Conservation (phyloP, 2,329 filamentous ascomycete species). For the Fusarium sp. region DNA sequence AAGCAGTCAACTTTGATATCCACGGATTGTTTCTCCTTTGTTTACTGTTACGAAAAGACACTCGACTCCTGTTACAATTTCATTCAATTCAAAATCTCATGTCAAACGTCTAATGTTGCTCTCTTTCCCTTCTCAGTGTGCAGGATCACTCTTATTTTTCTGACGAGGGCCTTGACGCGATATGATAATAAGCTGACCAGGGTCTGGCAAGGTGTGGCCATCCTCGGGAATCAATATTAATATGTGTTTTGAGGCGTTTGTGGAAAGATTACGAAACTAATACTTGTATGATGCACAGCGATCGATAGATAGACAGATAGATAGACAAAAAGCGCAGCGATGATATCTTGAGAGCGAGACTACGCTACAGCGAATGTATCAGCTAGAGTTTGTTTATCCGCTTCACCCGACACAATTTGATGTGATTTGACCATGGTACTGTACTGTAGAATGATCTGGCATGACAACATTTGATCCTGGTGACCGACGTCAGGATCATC, state of each 20-base stretch:
- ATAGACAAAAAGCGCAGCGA: constrained; percentile 22
- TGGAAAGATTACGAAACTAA: constrained; percentile 28
- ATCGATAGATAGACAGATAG: constrained; percentile 36
- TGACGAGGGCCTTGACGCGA: constrained; percentile 13
- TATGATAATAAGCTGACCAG: constrained; percentile 17
- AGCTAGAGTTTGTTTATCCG: constrained; percentile 10
- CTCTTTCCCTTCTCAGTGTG: constrained; percentile 15
- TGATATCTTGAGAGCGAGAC: neutral
- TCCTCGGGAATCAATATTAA: constrained; percentile 4
- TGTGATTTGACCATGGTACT: neutral
- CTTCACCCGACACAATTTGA: constrained; percentile 4
- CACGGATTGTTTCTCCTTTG: constrained; percentile 23
- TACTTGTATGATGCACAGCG: constrained; percentile 23
- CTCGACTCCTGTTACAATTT: constrained; percentile 41
- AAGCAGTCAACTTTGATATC: constrained; percentile 40
- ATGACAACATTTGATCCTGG: constrained; percentile 17
- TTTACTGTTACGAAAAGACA: constrained; percentile 36
- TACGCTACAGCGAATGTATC: neutral
- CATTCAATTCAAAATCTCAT: constrained; percentile 27
- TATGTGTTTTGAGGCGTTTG: constrained; percentile 5
- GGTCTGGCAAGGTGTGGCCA: constrained; percentile 15
- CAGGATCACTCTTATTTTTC: constrained; percentile 16
- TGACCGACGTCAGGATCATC: constrained; percentile 32
- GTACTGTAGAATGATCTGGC: constrained; percentile 6
- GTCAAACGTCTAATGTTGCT: constrained; percentile 24